phyloP scores from a whole-genome alignment of 306 rosid genomes.

The Carpinus viminea region DNA sequence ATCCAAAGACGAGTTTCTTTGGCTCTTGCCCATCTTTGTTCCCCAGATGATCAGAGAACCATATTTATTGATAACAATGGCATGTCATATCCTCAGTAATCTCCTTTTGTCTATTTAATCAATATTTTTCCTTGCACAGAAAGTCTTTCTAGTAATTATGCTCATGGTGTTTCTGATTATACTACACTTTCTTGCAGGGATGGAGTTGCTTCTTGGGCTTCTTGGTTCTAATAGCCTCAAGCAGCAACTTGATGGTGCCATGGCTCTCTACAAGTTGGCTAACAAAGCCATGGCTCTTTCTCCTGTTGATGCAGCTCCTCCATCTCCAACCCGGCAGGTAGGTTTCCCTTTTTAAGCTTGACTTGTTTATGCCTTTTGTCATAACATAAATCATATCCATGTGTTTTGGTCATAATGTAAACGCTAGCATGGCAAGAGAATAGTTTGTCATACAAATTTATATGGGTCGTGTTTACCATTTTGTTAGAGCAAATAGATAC shows the following conservation, averaged over 20 bases:
- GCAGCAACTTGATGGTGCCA: conserved; percentile 95
- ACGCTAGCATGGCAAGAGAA: background rate
- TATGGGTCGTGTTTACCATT: background rate
- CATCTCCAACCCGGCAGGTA: conserved; percentile 97
- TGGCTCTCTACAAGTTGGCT: conserved; percentile 84
- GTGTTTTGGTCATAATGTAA: background rate
- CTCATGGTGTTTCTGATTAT: conserved; percentile 21
- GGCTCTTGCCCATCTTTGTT: conserved; percentile 97
- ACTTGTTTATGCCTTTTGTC: background rate
- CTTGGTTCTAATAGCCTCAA: conserved; percentile 67
- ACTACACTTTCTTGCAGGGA: conserved; percentile 51
- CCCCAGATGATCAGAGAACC: conserved; percentile 74
- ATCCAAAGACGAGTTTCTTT: conserved; percentile 87
- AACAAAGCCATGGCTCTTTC: conserved; percentile 74
- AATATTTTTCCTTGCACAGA: conserved; percentile 27
- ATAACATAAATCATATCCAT: background rate
- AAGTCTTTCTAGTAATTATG: conserved; percentile 14
- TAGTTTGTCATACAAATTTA: background rate
- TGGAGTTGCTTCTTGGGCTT: conserved; percentile 89
- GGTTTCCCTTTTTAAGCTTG: conserved; percentile 23
- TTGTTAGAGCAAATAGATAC: background rate
- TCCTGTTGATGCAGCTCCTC: conserved; percentile 94
- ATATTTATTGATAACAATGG: conserved; percentile 83
- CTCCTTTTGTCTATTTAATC: conserved; percentile 8
- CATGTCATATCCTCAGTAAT: conserved; percentile 36